Evolutionary conservation across 2,329 filamentous ascomycete species (phyloP), one percentile per base, ranked within the genome.

Genomic region (Fusarium newnesense): DNA sequence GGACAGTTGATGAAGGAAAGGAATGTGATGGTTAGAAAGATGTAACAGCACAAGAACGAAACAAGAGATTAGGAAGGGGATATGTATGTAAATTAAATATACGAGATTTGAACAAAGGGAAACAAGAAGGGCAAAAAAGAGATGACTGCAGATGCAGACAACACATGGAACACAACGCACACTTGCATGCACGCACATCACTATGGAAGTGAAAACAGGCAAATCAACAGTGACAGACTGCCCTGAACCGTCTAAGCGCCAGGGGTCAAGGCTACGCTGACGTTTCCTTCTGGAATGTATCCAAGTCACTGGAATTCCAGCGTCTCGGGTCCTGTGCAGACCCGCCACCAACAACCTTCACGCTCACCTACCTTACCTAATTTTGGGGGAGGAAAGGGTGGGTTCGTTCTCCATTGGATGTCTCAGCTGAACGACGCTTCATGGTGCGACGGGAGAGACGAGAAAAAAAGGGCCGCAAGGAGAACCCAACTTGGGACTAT

Each of bases 231-330:
- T 56, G 37, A 21, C 11, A 24, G 7, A 49, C 39, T 21, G 40
- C 54, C 30, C 39, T 58, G 54, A 58, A 34, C n/a, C 54, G 54
- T 57, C 28, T 47, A 28, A 56, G 49, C 49, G 19, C 50, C 32
- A 44, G 30, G 24, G 32, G 60, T 36, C 39, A 19, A 30, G 30
- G 43, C 34, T 54, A 40, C 26, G 49, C 30, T 59, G 34, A 42
- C 37, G 36, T 64, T 47, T 67, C 30, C 34, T 67, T 73, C 71
- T 74, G 71, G 71, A 74, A 74, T 72, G 71, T n/a, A 57, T 60
- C 56, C 59, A 57, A 36, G 26, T 42, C 54, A 61, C 67, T 74
- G 67, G 71, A 74, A 74, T 74, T 74, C 71, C 63, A 74, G 52
- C 52, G 39, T 28, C 26, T 62, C 34, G 56, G 52, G 56, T 42